These are phyloP conservation scores for Cyclotella atomus DNA, from an alignment of 108 stramenopile species.

Conservation along the genomic window DNA sequence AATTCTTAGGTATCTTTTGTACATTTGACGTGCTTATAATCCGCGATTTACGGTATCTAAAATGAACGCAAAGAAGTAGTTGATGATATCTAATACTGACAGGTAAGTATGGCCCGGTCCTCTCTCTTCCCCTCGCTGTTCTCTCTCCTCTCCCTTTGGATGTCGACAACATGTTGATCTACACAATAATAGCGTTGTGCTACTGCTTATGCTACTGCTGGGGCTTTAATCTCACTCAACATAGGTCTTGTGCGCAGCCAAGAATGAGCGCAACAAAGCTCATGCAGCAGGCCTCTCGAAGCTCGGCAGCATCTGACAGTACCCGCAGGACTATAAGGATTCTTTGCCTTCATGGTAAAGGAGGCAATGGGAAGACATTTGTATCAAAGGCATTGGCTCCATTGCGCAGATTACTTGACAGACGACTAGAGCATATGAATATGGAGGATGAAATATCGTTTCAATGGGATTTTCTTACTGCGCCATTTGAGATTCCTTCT, in stretches of 20 bases:
- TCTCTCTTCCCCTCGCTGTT: too few relatives aligned
- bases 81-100: background rate
- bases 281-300: too few relatives aligned
- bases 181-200: too few relatives aligned
- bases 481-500: conserved; percentile 46
- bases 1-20: too few relatives aligned
- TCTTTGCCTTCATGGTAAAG: conserved; percentile 85
- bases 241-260: background rate
- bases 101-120: too few relatives aligned
- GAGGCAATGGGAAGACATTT: conserved; percentile 64
- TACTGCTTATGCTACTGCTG: background rate
- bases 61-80: background rate
- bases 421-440: conserved; percentile 19
- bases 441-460: conserved; percentile 26
- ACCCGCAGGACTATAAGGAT: conserved; percentile 31
- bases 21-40: too few relatives aligned
- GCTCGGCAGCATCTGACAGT: background rate
- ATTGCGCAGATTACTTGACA: conserved; percentile 34
- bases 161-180: too few relatives aligned
- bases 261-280: too few relatives aligned
- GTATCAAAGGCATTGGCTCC: conserved; percentile 31
- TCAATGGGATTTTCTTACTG: conserved; percentile 41
- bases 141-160: too few relatives aligned
- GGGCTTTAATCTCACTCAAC: background rate
- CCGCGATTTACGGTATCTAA: too few relatives aligned